Evolutionary conservation across 2,329 filamentous ascomycete genomes (phyloP).

Genomic region (Penicillium sp.): DNA sequence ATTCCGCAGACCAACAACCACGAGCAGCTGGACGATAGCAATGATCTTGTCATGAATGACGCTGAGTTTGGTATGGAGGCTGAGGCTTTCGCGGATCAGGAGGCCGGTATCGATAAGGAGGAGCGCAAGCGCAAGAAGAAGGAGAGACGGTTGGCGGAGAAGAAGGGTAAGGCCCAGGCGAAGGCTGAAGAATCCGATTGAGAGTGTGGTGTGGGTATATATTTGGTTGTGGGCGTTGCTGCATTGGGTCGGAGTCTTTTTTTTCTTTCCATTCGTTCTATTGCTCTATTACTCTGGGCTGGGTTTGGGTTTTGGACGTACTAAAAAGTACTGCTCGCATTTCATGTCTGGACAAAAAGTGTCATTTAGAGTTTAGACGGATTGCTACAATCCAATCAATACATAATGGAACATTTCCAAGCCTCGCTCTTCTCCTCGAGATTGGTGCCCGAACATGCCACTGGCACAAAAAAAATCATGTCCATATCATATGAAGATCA

Average conservation of each 20-base stretch:
- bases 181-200: constrained; percentile 29
- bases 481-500: background rate
- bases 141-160: constrained; percentile 48
- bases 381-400: constrained; percentile 11
- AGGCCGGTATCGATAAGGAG: constrained; percentile 49
- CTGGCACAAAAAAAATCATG: background rate
- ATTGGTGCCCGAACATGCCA: background rate
- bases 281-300: constrained; percentile 8
- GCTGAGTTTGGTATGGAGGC: constrained; percentile 39
- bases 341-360: constrained; percentile 22
- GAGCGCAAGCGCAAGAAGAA: constrained; percentile 57
- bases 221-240: constrained; percentile 24
- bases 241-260: constrained; percentile 27
- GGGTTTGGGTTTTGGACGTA: constrained; percentile 6
- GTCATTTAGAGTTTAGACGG: constrained; percentile 9
- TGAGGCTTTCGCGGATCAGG: constrained; percentile 38
- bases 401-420: constrained; percentile 8
- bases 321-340: constrained; percentile 13
- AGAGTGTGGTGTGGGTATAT: constrained; percentile 14
- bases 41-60: constrained; percentile 45
- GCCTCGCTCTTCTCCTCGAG: background rate
- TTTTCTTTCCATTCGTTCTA: constrained; percentile 11
- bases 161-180: constrained; percentile 36
- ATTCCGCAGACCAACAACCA: constrained; percentile 31
- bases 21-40: constrained; percentile 36